Evolutionary conservation across 148 eudicot species (phyloP).

Genomic region (Bassia scoparia): DNA sequence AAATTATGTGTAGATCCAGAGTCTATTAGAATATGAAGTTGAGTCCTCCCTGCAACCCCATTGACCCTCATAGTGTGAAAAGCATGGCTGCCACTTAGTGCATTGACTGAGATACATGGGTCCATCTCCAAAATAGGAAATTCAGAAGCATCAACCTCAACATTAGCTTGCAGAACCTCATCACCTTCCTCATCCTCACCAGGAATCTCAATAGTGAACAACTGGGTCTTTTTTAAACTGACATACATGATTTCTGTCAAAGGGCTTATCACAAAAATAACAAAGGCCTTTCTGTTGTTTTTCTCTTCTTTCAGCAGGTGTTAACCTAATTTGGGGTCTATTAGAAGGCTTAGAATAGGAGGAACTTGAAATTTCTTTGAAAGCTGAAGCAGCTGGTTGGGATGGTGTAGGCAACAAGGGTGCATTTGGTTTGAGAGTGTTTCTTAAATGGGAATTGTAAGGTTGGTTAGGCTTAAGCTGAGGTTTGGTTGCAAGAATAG

Average conservation of each 20-base stretch:
- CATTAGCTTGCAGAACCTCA: neutral
- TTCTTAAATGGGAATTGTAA: neutral
- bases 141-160: no score
- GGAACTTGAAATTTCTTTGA: no score
- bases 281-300: no score
- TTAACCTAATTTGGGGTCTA: neutral
- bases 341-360: no score
- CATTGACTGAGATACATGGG: neutral
- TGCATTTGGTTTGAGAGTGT: neutral
- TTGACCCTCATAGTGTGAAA: neutral
- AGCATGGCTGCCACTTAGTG: neutral
- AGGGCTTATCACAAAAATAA: neutral
- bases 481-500: neutral
- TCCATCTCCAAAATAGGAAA: no score
- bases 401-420: no score
- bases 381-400: no score
- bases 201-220: neutral
- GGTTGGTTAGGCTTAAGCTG: neutral
- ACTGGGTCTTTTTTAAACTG: neutral
- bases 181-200: neutral
- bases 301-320: neutral
- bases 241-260: no score
- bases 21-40: neutral
- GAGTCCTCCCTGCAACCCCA: no score
- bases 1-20: neutral